Evolutionary conservation across 1,139 yeast genomes (phyloP).

Genomic region (Sugiyamaella xylanicola): DNA sequence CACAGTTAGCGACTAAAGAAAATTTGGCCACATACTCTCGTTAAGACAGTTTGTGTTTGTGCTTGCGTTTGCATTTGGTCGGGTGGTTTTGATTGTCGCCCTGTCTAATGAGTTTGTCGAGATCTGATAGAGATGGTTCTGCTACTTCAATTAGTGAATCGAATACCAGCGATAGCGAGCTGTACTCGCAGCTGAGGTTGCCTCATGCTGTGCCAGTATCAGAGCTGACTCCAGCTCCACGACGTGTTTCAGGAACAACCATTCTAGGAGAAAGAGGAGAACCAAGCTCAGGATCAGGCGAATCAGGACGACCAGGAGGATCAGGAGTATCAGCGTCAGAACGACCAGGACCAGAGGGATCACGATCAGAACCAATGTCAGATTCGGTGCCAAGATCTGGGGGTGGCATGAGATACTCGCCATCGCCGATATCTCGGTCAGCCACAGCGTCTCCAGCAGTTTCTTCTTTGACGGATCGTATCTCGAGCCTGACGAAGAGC

Average conservation of each 20-base stretch:
- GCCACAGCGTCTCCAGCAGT: conserved; percentile 2
- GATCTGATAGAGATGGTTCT: conserved; percentile 5
- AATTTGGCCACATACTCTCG: neutral
- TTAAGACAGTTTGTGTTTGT: neutral
- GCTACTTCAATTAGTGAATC: conserved; percentile 2
- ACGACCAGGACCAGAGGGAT: too few species aligned
- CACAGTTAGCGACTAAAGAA: neutral
- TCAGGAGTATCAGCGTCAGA: too few species aligned
- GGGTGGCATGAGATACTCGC: neutral
- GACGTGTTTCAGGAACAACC: neutral
- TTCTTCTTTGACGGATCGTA: conserved; percentile 8
- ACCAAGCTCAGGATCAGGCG: too few species aligned
- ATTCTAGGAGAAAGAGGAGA: too few species aligned
- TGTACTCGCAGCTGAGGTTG: too few species aligned
- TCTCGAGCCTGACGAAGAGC: conserved; percentile 4
- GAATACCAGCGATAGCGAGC: too few species aligned
- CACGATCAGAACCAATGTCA: neutral
- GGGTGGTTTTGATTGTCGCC: neutral
- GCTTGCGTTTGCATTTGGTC: neutral
- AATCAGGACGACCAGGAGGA: too few species aligned
- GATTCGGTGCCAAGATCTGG: neutral
- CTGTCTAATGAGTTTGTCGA: conserved; percentile 6
- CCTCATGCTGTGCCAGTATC: too few species aligned
- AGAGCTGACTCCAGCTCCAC: neutral
- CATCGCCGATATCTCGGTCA: conserved; percentile 3